These are phyloP conservation scores for Mycosphaerelloides madeirae DNA, from an alignment of 2,329 filamentous ascomycete genomes.

Conservation along the genomic window DNA sequence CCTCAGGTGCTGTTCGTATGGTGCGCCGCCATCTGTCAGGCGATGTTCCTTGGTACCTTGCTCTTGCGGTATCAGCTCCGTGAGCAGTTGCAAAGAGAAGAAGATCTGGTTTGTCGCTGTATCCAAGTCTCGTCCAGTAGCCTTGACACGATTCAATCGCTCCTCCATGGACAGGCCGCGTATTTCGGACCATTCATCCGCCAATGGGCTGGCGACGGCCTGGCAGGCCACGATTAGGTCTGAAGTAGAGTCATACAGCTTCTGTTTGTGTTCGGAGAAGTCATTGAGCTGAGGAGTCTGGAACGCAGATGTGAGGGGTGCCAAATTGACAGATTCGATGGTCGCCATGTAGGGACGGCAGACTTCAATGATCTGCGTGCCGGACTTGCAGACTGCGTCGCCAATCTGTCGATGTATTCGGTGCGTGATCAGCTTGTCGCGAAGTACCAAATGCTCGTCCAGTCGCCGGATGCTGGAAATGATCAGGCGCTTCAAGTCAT, in stretches of 20 bases:
- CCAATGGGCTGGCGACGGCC: slow-evolving; percentile 81
- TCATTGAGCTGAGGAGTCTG: slow-evolving; percentile 82
- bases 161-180: slow-evolving; percentile 85
- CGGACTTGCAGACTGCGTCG: slow-evolving; percentile 74
- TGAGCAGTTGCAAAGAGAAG: slow-evolving; percentile 80
- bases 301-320: slow-evolving; percentile 68
- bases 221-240: slow-evolving; percentile 86
- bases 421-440: slow-evolving; percentile 76
- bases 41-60: slow-evolving; percentile 41
- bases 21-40: slow-evolving; percentile 32
- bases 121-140: slow-evolving; percentile 74
- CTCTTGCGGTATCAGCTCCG: slow-evolving; percentile 65
- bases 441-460: slow-evolving; percentile 72
- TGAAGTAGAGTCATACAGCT: slow-evolving; percentile 85
- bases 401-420: slow-evolving; percentile 74
- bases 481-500: slow-evolving; percentile 79
- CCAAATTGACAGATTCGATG: slow-evolving; percentile 87
- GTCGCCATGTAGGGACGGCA: slow-evolving; percentile 87
- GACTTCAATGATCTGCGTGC: slow-evolving; percentile 74
- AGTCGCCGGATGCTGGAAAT: slow-evolving; percentile 81
- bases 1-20: slow-evolving; percentile 27
- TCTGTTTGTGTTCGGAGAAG: slow-evolving; percentile 87
- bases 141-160: slow-evolving; percentile 72
- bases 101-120: slow-evolving; percentile 81
- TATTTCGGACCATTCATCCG: slow-evolving; percentile 94